Evolutionary conservation across 2,329 filamentous ascomycete species (phyloP), one percentile per base, ranked within the genome.

Genomic region (Leptoxyphium fumago): DNA sequence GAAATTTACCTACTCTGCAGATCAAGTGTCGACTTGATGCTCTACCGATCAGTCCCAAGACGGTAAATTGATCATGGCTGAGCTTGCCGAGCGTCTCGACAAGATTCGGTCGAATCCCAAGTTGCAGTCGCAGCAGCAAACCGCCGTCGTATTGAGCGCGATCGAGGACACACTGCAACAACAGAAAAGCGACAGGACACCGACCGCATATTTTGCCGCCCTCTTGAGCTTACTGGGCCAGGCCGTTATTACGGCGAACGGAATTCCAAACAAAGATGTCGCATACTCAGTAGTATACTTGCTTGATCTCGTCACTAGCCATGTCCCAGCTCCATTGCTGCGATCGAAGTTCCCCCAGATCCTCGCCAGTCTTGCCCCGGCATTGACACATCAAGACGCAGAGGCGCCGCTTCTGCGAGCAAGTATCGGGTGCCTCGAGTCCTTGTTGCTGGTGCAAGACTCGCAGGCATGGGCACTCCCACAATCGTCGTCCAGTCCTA

Each of bases 281-380:
- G 82, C 84, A 29, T 79, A 83, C 17, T 84, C 89, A 2, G 82
- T 93, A 51, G 83, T 98, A 54, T 98, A 98, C 65, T 80, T 98
- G 13, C 85, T 98, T 68, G 89, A 98, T 65, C 72, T 94, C 52
- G 77, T 95, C 54, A 91, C 87, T 13, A 83, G 84, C 46, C 84
- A 80, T 66, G 80, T 88, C 48, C 86, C 91, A 44, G 76, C 84
- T 48, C 78, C 88, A 47, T 79, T 98, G 47, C 81, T 98, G 45
- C 84, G 88, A 58, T 83, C 86, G 52, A 95, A 96, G 64, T 98
- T 98, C 68, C 82, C 84, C 26, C 84, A 93, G 64, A 95, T 98
- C 57, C 78, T 98, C 48, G 78, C 80, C 29, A 80, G 83, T 48
- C 76, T 98, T 52, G 87, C 85, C 15, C 88, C 89, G 2, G 82